phyloP scores from a whole-genome alignment of 2,329 filamentous ascomycete genomes.

The Rutstroemia sp. region DNA sequence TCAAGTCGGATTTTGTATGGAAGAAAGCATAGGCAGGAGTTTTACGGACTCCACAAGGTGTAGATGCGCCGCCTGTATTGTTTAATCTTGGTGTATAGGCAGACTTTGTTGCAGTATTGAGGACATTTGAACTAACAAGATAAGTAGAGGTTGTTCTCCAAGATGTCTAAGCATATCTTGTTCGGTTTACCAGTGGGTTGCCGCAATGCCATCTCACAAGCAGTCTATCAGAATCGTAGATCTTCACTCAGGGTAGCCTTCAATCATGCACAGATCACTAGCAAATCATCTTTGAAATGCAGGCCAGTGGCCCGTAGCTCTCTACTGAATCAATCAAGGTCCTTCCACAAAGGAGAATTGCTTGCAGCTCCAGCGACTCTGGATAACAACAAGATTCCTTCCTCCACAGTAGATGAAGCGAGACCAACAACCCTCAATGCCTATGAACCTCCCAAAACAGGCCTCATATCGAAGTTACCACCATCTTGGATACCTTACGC shows the following conservation, averaged over 20 bases:
- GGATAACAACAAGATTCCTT: background rate
- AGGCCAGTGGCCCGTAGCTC: background rate
- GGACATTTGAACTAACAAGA: background rate
- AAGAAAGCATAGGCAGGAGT: no score
- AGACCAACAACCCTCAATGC: background rate
- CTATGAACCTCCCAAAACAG: conserved; percentile 52
- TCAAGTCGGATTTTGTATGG: no score
- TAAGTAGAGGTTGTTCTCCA: background rate
- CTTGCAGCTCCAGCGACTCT: background rate
- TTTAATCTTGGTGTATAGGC: no score
- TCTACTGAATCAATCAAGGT: background rate
- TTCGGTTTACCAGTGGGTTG: conserved; percentile 10
- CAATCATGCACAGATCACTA: background rate
- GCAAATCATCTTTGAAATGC: background rate
- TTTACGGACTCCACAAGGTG: no score
- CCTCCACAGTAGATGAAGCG: background rate
- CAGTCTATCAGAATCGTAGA: background rate
- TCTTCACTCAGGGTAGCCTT: background rate
- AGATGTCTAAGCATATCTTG: conserved; percentile 3
- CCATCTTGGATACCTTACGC: conserved; percentile 69
- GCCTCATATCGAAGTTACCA: conserved; percentile 64
- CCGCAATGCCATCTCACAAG: conserved; percentile 7
- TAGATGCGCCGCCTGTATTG: no score
- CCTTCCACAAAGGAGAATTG: background rate
- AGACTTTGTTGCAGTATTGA: no score